Percentiles rank a stretch among this genome's conserved stretches.
Conservation (phyloP, 2,329 filamentous ascomycete species). For the Colletotrichum lupini region DNA sequence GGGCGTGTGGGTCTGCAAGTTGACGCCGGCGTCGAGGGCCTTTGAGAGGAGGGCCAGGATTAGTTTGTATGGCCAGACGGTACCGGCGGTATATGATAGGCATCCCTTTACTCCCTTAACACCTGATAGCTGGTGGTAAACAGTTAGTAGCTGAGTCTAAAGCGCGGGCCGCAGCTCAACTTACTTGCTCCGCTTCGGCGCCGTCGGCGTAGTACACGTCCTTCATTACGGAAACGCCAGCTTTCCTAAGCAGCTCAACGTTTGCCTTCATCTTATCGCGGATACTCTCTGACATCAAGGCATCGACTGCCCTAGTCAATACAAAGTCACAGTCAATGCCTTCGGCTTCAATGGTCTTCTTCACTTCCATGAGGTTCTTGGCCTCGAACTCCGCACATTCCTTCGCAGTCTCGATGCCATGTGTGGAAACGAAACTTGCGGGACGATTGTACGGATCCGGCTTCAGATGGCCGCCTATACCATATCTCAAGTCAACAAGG, state of each 20-base stretch:
- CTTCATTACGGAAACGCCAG: constrained; percentile 40
- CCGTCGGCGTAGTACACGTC: constrained; percentile 43
- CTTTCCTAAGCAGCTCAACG: constrained; percentile 45
- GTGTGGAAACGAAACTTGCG: constrained; percentile 65
- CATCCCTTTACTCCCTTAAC: constrained; percentile 52
- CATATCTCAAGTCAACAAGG: constrained; percentile 58
- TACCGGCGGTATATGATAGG: constrained; percentile 47
- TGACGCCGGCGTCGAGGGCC: constrained; percentile 38
- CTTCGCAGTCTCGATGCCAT: constrained; percentile 38
- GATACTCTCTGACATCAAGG: constrained; percentile 44
- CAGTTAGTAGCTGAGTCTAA: constrained; percentile 42
- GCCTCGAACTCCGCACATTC: constrained; percentile 60
- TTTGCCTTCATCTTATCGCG: constrained; percentile 39
- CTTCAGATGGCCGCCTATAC: constrained; percentile 59
- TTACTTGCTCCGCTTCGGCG: constrained; percentile 43
- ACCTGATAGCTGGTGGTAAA: constrained; percentile 53
- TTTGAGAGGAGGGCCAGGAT: constrained; percentile 40
- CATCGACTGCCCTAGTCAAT: constrained; percentile 51
- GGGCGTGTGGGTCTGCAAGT: constrained; percentile 41
- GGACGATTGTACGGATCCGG: constrained; percentile 65
- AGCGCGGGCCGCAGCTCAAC: constrained; percentile 38
- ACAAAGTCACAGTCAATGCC: constrained; percentile 57
- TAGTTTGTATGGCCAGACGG: constrained; percentile 43
- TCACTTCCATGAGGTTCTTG: constrained; percentile 51
- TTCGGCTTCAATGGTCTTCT: constrained; percentile 49